Evolutionary conservation across 148 eudicot species (phyloP).

Genomic region (Rhododendron williamsianum): DNA sequence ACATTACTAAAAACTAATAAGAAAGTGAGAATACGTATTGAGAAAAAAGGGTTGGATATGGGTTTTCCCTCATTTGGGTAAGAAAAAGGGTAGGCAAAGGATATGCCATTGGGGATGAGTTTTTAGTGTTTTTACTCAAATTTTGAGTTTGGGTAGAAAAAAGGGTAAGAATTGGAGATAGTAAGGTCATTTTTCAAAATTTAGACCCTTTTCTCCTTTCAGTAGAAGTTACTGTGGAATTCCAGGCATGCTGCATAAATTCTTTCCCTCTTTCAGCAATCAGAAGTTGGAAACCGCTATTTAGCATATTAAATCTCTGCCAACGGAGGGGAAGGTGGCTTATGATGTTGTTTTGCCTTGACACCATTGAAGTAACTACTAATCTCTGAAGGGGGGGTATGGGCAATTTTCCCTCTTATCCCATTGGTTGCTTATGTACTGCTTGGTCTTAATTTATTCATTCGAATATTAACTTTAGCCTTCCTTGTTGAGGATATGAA

Average conservation of each 20-base stretch:
- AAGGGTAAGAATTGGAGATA: too few species aligned
- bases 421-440: neutral
- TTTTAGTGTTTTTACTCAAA: too few species aligned
- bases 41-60: too few species aligned
- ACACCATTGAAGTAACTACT: neutral
- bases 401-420: neutral
- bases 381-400: neutral
- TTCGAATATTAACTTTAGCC: neutral
- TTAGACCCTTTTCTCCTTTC: neutral
- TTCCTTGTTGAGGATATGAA: neutral
- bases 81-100: too few species aligned
- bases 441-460: neutral
- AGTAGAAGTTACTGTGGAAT: neutral
- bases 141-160: too few species aligned
- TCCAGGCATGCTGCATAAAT: neutral
- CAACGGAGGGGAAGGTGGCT: neutral
- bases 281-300: neutral
- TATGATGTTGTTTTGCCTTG: neutral
- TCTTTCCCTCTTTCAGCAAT: neutral
- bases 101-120: too few species aligned
- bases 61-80: too few species aligned
- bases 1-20: too few species aligned
- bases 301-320: neutral
- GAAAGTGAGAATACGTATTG: too few species aligned
- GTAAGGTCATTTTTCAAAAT: neutral